Conservation (phyloP, 495 filamentous ascomycete species). For the Monascus purpureus region DNA sequence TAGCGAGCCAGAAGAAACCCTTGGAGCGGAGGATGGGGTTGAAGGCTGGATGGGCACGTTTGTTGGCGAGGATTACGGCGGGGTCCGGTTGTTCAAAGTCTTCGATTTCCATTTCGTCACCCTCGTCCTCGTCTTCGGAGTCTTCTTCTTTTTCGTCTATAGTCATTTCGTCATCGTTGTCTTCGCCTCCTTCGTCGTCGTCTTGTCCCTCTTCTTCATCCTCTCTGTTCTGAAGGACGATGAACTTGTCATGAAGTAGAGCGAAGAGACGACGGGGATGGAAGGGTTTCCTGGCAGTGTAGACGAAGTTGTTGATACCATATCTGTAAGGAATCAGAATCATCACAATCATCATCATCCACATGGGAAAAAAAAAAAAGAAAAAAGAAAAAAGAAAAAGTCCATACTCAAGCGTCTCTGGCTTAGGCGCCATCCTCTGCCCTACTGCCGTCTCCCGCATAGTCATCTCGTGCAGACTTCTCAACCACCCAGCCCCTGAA, state of each 20-base stretch:
- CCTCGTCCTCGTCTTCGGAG: slow-evolving; percentile 11
- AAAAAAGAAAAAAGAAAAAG: slow-evolving; percentile 2
- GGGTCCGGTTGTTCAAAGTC: slow-evolving; percentile 25
- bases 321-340: no score
- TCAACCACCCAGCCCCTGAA: slow-evolving; percentile 33
- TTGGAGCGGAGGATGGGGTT: slow-evolving; percentile 31
- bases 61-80: slow-evolving; percentile 26
- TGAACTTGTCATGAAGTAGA: slow-evolving; percentile 40
- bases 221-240: slow-evolving; percentile 32
- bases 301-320: slow-evolving; percentile 43
- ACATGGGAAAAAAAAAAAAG: no score
- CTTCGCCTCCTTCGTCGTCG: slow-evolving; percentile 20
- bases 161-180: slow-evolving; percentile 21
- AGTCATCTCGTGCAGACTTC: slow-evolving; percentile 37
- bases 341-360: no score
- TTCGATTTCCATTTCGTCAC: slow-evolving; percentile 11
- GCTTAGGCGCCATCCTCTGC: slow-evolving; percentile 33
- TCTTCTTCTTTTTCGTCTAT: slow-evolving; percentile 25
- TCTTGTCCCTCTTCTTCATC: slow-evolving; percentile 19
- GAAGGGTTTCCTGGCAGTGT: slow-evolving; percentile 37
- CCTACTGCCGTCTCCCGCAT: slow-evolving; percentile 25
- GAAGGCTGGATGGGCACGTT: slow-evolving; percentile 27
- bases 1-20: slow-evolving; percentile 34
- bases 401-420: slow-evolving; percentile 43
- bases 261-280: slow-evolving; percentile 34